phyloP scores from a whole-genome alignment of 164 flowering plant genomes.

The Umbilicus rupestris region DNA sequence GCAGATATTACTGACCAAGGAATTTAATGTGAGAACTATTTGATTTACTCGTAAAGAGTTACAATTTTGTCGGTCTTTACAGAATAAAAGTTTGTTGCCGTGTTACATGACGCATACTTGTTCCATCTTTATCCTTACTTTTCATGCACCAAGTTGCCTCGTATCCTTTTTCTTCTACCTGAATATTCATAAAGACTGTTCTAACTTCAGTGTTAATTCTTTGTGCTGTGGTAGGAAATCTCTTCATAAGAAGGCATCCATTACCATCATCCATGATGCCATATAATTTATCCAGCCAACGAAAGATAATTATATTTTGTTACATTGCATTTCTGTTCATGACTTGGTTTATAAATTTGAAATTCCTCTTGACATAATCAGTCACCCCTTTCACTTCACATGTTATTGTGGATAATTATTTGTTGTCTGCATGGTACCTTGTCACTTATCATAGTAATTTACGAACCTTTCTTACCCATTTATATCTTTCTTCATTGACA shows the following conservation, averaged over 20 bases:
- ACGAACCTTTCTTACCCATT: too few relatives aligned
- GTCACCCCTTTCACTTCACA: too few relatives aligned
- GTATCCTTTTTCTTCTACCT: neutral
- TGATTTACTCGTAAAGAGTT: neutral
- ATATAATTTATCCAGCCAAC: conserved; percentile 89
- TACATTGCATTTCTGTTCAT: neutral
- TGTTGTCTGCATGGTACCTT: too few relatives aligned
- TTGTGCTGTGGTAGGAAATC: conserved; percentile 95
- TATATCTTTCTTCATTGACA: too few relatives aligned
- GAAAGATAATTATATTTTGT: conserved; percentile 66
- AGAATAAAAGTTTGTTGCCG: neutral
- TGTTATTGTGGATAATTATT: too few relatives aligned
- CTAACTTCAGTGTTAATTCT: conserved; percentile 9
- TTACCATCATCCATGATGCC: conserved; percentile 90
- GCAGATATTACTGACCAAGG: conserved; percentile 94
- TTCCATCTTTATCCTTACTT: neutral
- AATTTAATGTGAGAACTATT: conserved; percentile 64
- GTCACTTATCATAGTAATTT: too few relatives aligned
- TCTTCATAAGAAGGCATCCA: conserved; percentile 87
- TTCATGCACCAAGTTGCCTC: neutral
- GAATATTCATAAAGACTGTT: neutral
- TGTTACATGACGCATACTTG: neutral
- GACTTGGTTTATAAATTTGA: neutral
- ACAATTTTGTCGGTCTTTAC: neutral
- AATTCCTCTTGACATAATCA: too few relatives aligned